Conservation (phyloP, 2,329 filamentous ascomycete genomes). For the Aspergillus intermedius region DNA sequence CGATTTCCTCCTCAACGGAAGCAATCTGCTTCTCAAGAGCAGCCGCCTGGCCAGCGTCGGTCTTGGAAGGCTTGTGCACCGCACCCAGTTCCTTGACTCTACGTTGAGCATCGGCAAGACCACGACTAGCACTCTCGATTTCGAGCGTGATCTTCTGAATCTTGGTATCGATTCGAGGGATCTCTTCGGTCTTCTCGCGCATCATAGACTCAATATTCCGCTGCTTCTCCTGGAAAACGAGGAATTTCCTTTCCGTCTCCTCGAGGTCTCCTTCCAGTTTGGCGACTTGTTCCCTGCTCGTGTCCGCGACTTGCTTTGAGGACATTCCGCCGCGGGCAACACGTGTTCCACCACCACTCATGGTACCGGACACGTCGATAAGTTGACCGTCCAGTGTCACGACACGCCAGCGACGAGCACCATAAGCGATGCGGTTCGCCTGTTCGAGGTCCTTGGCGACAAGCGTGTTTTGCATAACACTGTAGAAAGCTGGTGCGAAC, state of each 20-base stretch:
- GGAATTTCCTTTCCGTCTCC: conserved; percentile 71
- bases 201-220: conserved; percentile 69
- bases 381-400: conserved; percentile 92
- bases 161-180: conserved; percentile 79
- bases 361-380: conserved; percentile 96
- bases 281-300: conserved; percentile 77
- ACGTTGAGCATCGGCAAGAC: conserved; percentile 74
- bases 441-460: conserved; percentile 91
- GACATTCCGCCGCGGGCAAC: conserved; percentile 94
- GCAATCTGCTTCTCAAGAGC: conserved; percentile 71
- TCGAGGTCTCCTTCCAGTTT: conserved; percentile 87
- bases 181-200: conserved; percentile 65
- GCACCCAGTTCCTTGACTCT: conserved; percentile 77
- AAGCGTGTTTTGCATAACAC: conserved; percentile 88
- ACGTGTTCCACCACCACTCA: conserved; percentile 91
- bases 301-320: conserved; percentile 83
- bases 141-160: conserved; percentile 89
- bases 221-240: conserved; percentile 77
- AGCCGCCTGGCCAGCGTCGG: conserved; percentile 67
- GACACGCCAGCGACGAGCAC: conserved; percentile 87
- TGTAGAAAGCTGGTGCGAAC: conserved; percentile 88
- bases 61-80: conserved; percentile 73
- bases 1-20: conserved; percentile 68
- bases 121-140: conserved; percentile 76
- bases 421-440: conserved; percentile 94